These are phyloP conservation scores for Potentilla sterilis DNA, from an alignment of 306 rosid genomes.

Conservation along the genomic window DNA sequence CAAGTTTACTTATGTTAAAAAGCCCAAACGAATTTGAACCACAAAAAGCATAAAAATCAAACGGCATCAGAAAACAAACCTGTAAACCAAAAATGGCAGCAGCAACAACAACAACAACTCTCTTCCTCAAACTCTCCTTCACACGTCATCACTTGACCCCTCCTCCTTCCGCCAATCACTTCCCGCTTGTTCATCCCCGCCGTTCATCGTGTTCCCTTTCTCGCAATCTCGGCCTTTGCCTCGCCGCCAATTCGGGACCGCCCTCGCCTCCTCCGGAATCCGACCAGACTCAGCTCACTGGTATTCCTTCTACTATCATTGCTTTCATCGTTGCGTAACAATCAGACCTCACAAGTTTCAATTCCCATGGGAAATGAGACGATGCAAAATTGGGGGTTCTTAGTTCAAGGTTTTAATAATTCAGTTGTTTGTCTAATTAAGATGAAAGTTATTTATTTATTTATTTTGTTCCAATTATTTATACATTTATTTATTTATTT, in stretches of 20 bases:
- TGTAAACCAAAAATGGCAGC: not conserved
- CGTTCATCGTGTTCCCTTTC: slow-evolving; percentile 28
- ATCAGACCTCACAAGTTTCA: not conserved
- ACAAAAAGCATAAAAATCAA: not conserved
- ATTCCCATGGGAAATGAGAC: not conserved
- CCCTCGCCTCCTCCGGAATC: slow-evolving; percentile 43
- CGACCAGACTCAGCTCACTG: slow-evolving; percentile 42
- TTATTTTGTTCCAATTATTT: no score
- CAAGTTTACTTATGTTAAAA: not conserved
- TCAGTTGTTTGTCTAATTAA: not conserved
- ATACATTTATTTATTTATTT: no score
- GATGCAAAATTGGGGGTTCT: not conserved
- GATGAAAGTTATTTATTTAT: not conserved
- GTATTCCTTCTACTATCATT: not conserved
- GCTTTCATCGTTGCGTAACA: not conserved
- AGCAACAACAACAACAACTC: not conserved
- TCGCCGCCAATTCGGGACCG: slow-evolving; percentile 38
- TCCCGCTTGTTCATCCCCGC: slow-evolving; percentile 24
- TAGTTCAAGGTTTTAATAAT: not conserved
- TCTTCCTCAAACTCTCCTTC: slow-evolving; percentile 14
- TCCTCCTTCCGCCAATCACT: slow-evolving; percentile 12
- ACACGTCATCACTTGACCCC: not conserved
- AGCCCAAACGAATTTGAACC: not conserved
- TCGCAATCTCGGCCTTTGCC: slow-evolving; percentile 36
- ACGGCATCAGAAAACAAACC: not conserved